phyloP scores from a whole-genome alignment of 2,329 filamentous ascomycete genomes.

The Neofusicoccum parvum region DNA sequence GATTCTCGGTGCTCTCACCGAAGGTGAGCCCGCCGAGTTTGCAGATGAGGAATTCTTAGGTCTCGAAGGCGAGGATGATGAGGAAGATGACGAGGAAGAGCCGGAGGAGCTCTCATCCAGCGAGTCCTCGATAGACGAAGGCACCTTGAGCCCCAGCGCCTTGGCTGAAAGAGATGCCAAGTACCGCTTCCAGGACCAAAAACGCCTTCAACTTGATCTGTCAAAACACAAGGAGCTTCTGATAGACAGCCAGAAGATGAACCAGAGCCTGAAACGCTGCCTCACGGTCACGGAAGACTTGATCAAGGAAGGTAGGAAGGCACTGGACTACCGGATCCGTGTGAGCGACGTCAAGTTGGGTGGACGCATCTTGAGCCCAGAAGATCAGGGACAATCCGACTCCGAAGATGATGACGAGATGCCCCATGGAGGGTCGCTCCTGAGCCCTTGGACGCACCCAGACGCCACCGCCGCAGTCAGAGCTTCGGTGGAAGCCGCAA shows the following conservation, averaged over 20 bases:
- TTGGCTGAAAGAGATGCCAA: constrained; percentile 48
- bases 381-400: constrained; percentile 56
- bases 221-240: constrained; percentile 87
- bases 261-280: constrained; percentile 88
- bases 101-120: constrained; percentile 50
- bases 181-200: constrained; percentile 75
- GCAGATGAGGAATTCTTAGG: constrained; percentile 37
- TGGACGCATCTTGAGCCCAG: constrained; percentile 72
- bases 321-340: constrained; percentile 78
- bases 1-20: constrained; percentile 42
- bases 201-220: constrained; percentile 80
- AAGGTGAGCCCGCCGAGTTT: constrained; percentile 23
- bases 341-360: constrained; percentile 80
- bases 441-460: constrained; percentile 41
- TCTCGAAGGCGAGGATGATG: constrained; percentile 37
- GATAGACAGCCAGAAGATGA: constrained; percentile 90
- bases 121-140: constrained; percentile 57
- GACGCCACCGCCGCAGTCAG: constrained; percentile 25
- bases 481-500: constrained; percentile 23
- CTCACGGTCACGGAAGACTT: constrained; percentile 87
- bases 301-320: constrained; percentile 85
- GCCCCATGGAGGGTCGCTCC: constrained; percentile 32
- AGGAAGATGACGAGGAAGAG: constrained; percentile 42
- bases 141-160: constrained; percentile 42
- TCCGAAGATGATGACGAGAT: constrained; percentile 30